Evolutionary conservation across 176 grass and related monocot genomes (phyloP), one percentile per base, ranked within the genome.

Genomic region (Oryza meyeriana): DNA sequence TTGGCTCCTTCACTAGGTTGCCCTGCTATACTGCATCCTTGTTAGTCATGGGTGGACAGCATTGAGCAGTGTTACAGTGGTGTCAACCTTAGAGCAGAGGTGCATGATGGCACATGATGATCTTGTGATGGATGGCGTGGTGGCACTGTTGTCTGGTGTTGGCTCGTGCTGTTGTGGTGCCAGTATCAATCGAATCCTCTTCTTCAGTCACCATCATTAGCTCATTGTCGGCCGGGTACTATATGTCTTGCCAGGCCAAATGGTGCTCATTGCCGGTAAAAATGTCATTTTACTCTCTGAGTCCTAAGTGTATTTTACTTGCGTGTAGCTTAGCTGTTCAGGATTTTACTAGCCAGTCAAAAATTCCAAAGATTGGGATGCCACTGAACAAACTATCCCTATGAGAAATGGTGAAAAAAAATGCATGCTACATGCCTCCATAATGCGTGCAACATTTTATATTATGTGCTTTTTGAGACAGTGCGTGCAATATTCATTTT

Each of bases 401-500:
- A 20, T 55, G 50, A 55, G 6, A 22, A 22, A 55, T n/a, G 50
- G 20, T 55, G 45, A 17, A 48, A 55, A 42, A 42, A 55, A 20
- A 55, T 55, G 16, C 50, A 27, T 70, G 47, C 59, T 8, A 38
- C 39, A 69, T 82, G 28, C 16, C 38, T 20, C n/a, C 12, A 35
- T 80, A 62, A 63, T 41, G n/a, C 75, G 44, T 71, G 28, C 65
- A 20, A 25, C 59, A 82, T 32, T 76, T 41, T 28, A 78, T 75
- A 62, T 12, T 32, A 22, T 71, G 65, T 36, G 45, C 25, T 59
- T 28, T 39, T 71, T 30, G 35, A 18, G 18, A 16, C 4, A 7
- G 18, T 52, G 66, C 16, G 34, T 71, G 13, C 22, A 26, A 48
- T 20, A 55, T 55, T 55, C 20, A 2, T 83, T 48, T 10, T 72